Evolutionary conservation across 176 grass and related monocot species (phyloP), one percentile per base, ranked within the genome.

Genomic region (Typha latifolia): DNA sequence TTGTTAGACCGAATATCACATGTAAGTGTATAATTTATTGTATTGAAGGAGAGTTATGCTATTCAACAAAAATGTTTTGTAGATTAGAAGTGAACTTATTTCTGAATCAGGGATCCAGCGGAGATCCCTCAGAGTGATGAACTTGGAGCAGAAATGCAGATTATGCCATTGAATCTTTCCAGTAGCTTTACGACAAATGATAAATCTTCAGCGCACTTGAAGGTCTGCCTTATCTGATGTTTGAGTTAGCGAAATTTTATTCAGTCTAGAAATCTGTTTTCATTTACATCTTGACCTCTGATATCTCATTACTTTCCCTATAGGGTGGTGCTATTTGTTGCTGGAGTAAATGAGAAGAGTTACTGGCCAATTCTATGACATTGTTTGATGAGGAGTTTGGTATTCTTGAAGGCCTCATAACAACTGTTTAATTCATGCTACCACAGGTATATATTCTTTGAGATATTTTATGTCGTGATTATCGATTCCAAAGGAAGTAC

Each of bases 101-200:
- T 78, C 13, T 49, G 55, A 57, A 80, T 6, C 82, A 96, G 93
- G 86, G 88, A 96, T 49, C 93, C 93, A 26, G 53, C 88, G 26
- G 85, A 89, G 59, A 96, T 96, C 74, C 88, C 93, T 49, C 91
- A 85, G 88, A 78, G 77, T 62, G 80, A 86, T 82, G n/a, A n/a
- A n/a, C 82, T 84, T 82, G 88, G 88, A 74, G 93, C 81, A 65
- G 88, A 91, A 6, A n/a, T n/a, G n/a, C n/a, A n/a, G n/a, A n/a
- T n/a, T 96, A 81, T 75, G 88, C 91, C 63, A 85, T 96, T 80
- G 93, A 91, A 78, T 91, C 93, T n/a, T 73, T 96, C 88, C 77
- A 85, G 93, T 78, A 88, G 91, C 57, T 96, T 96, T 77, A 96
- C 88, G 3, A 91, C 83, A 1, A 62, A 51, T 0, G 93, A 89